phyloP scores from a whole-genome alignment of 352 stramenopile species.

The Phytophthora colocasiae region DNA sequence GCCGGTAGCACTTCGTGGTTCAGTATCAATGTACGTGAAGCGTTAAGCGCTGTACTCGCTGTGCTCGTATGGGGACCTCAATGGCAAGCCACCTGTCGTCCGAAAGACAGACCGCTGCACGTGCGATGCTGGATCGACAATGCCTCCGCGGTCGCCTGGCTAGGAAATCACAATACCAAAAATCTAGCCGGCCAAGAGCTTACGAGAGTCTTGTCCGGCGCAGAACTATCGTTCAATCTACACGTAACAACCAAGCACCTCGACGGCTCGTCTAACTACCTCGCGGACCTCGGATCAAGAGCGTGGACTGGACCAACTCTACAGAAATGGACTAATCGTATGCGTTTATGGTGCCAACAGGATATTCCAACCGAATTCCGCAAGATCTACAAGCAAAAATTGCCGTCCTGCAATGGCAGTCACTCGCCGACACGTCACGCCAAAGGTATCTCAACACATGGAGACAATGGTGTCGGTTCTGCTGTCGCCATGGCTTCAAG shows the following conservation, averaged over 20 bases:
- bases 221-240: constrained; percentile 1
- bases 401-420: constrained; percentile 6
- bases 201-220: not conserved
- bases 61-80: not conserved
- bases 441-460: constrained; percentile 10
- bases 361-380: constrained; percentile 3
- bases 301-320: constrained; percentile 3
- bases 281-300: constrained; percentile 9
- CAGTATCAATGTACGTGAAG: constrained; percentile 15
- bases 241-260: constrained; percentile 6
- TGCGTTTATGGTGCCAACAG: constrained; percentile 13
- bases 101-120: not conserved
- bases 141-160: constrained; percentile 3
- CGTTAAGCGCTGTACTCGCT: constrained; percentile 9
- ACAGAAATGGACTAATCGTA: constrained; percentile 11
- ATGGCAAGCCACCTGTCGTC: not conserved
- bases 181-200: constrained; percentile 8
- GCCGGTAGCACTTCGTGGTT: not conserved
- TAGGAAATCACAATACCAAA: not conserved
- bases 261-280: constrained; percentile 1
- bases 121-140: constrained; percentile 20
- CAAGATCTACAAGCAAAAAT: constrained; percentile 15
- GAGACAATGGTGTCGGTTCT: constrained; percentile 10
- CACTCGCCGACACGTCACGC: constrained; percentile 14
- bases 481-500: not conserved